These are phyloP conservation scores for Cladophialophora exuberans DNA, from an alignment of 2,329 filamentous ascomycete species.

Conservation along the genomic window DNA sequence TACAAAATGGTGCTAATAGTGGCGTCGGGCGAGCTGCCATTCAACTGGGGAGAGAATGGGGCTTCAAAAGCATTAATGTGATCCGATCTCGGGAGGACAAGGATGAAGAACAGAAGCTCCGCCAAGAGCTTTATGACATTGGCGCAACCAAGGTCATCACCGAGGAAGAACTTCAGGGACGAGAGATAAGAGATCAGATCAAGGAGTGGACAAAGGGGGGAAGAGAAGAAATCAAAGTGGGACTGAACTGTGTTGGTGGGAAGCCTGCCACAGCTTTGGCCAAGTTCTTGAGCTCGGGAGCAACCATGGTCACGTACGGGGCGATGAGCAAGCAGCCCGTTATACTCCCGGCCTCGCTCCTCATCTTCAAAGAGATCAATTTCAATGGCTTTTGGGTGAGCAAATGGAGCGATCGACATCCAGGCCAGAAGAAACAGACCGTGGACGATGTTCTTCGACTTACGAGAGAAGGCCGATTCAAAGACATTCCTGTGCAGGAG, in stretches of 20 bases:
- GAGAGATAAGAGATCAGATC: slow-evolving; percentile 52
- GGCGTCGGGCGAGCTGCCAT: slow-evolving; percentile 91
- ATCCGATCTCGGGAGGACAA: slow-evolving; percentile 72
- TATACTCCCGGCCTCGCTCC: slow-evolving; percentile 74
- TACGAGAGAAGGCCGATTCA: slow-evolving; percentile 75
- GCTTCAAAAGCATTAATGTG: slow-evolving; percentile 86
- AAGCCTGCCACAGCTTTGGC: slow-evolving; percentile 79
- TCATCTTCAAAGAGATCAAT: slow-evolving; percentile 91
- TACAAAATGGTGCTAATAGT: slow-evolving; percentile 95
- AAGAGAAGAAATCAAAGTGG: slow-evolving; percentile 73
- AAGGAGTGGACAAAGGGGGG: slow-evolving; percentile 73
- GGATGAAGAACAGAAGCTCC: slow-evolving; percentile 59
- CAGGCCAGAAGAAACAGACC: slow-evolving; percentile 73
- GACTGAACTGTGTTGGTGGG: slow-evolving; percentile 91
- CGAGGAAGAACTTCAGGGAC: slow-evolving; percentile 58
- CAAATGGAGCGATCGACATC: slow-evolving; percentile 78
- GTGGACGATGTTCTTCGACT: slow-evolving; percentile 82
- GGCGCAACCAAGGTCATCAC: slow-evolving; percentile 68
- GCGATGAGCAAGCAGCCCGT: slow-evolving; percentile 92
- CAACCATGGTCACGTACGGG: slow-evolving; percentile 87
- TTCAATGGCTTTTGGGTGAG: slow-evolving; percentile 97
- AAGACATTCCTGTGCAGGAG: slow-evolving; percentile 79
- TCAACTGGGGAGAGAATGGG: slow-evolving; percentile 84
- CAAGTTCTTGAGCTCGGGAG: slow-evolving; percentile 69
- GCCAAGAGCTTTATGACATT: slow-evolving; percentile 61